A percentile compares a stretch with the other conserved stretches of the same genome.
Evolutionary conservation across 2,329 filamentous ascomycete species (phyloP).

Genomic region (Epichloe uncinata): DNA sequence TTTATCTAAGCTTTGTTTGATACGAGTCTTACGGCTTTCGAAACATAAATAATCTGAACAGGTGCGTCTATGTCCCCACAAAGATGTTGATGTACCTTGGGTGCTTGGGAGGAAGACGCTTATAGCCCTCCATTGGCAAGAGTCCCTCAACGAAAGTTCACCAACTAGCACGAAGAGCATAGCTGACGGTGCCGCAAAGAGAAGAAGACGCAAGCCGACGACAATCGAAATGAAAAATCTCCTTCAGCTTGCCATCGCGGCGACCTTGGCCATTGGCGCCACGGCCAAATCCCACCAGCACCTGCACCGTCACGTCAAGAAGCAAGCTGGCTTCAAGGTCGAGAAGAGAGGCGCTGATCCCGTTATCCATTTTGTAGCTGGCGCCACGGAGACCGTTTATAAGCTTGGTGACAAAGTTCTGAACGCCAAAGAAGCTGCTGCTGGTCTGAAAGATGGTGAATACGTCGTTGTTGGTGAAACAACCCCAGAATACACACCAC

Average conservation of each 20-base stretch:
- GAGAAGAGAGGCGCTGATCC: constrained; percentile 33
- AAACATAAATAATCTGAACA: neutral
- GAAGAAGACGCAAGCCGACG: neutral
- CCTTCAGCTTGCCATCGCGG: constrained; percentile 36
- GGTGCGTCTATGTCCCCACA: neutral
- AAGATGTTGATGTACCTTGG: neutral
- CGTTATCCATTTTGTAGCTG: constrained; percentile 41
- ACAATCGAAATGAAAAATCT: constrained; percentile 8
- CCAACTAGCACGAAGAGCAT: neutral
- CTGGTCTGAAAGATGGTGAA: constrained; percentile 57
- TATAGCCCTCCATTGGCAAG: neutral
- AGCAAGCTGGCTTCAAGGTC: constrained; percentile 32
- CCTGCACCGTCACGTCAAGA: constrained; percentile 44
- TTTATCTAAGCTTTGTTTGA: constrained; percentile 16
- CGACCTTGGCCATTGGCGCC: constrained; percentile 36
- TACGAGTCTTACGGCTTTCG: constrained; percentile 4
- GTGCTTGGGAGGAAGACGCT: neutral
- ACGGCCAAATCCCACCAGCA: constrained; percentile 50
- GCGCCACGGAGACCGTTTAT: constrained; percentile 56
- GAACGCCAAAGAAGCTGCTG: constrained; percentile 48
- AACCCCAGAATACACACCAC: constrained; percentile 37
- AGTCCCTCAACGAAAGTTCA: neutral
- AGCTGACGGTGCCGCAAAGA: neutral
- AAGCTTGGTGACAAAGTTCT: constrained; percentile 53
- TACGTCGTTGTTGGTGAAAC: constrained; percentile 53